Percentiles rank a stretch among this genome's conserved stretches.
Evolutionary conservation across 225 moss, liverwort and hornwort genomes (phyloP).

Genomic region (Thuidium tamariscinum): DNA sequence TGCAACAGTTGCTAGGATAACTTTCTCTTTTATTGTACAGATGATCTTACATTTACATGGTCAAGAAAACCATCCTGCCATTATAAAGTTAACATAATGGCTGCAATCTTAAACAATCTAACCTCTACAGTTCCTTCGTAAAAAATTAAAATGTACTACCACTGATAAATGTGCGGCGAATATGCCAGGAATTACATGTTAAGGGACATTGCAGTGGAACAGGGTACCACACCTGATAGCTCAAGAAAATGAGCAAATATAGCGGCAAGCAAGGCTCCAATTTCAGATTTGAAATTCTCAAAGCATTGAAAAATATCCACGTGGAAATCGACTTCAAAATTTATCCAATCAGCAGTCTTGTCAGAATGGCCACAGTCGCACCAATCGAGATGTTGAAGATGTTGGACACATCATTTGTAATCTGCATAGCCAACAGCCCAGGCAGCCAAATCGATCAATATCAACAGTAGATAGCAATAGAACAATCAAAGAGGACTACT

Average conservation of each 20-base stretch:
- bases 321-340: not conserved
- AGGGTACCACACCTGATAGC: not conserved
- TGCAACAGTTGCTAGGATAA: not conserved
- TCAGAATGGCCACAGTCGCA: constrained; percentile 50
- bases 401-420: constrained; percentile 84
- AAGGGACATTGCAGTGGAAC: not conserved
- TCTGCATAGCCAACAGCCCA: constrained; percentile 31
- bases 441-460: not conserved
- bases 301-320: not conserved
- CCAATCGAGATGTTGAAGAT: constrained; percentile 72
- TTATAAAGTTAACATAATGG: not conserved
- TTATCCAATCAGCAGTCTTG: constrained; percentile 11
- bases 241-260: not conserved
- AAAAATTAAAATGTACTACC: not conserved
- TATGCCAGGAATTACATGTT: not conserved
- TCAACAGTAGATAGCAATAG: not conserved
- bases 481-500: not conserved
- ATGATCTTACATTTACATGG: not conserved
- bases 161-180: not conserved
- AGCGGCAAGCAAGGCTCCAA: not conserved
- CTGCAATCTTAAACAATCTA: not conserved
- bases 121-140: not conserved
- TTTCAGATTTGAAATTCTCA: not conserved
- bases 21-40: not conserved
- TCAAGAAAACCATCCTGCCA: not conserved